These are phyloP conservation scores for Streptanthus diversifolius DNA, from an alignment of 345 rosid species.

Conservation along the genomic window DNA sequence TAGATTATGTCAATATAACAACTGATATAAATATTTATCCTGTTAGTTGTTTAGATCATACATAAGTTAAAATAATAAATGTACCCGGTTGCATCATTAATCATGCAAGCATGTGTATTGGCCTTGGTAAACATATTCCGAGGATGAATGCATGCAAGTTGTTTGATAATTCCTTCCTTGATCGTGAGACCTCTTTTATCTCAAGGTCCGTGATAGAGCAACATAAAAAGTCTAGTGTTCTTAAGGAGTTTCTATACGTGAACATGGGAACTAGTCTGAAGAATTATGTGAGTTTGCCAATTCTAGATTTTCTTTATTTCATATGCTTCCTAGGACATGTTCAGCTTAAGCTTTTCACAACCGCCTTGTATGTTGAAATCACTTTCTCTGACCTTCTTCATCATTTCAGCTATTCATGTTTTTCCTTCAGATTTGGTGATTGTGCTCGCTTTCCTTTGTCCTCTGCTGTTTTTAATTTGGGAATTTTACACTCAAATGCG, in stretches of 20 bases:
- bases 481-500: too few relatives aligned
- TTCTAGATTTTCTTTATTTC: slow-evolving; percentile 15
- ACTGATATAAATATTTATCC: too few relatives aligned
- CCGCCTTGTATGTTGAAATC: too few relatives aligned
- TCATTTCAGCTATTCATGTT: too few relatives aligned
- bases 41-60: too few relatives aligned
- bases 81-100: background rate
- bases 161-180: background rate
- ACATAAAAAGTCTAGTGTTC: slow-evolving; percentile 83
- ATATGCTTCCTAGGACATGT: slow-evolving; percentile 6
- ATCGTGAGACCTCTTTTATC: slow-evolving; percentile 6
- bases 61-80: too few relatives aligned
- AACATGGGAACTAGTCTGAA: slow-evolving; percentile 90
- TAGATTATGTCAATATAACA: too few relatives aligned
- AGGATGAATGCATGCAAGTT: slow-evolving; percentile 1
- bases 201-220: slow-evolving; percentile 96
- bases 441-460: too few relatives aligned
- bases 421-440: too few relatives aligned
- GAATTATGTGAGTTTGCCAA: slow-evolving; percentile 65
- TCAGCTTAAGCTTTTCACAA: too few relatives aligned
- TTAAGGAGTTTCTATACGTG: slow-evolving; percentile 74
- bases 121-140: background rate
- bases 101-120: slow-evolving; percentile 4
- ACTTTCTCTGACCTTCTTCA: too few relatives aligned
- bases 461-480: too few relatives aligned